These are phyloP conservation scores for Ascochyta pisi DNA, from an alignment of 2,329 filamentous ascomycete genomes.

Conservation along the genomic window DNA sequence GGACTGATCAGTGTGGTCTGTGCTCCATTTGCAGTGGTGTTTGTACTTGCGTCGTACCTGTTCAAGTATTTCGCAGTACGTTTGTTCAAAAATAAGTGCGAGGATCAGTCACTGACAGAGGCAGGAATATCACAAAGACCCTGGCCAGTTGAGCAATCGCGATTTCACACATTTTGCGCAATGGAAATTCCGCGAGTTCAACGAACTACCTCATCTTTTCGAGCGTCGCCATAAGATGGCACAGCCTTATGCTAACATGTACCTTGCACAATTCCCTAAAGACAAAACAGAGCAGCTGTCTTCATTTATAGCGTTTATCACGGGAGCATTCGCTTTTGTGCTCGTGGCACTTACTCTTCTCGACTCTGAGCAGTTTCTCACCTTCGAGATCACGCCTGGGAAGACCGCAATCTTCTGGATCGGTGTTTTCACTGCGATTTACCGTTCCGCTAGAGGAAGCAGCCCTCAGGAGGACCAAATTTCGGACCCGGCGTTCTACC, in stretches of 20 bases:
- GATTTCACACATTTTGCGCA: slow-evolving; percentile 92
- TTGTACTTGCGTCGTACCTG: slow-evolving; percentile 87
- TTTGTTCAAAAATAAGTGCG: slow-evolving; percentile 18
- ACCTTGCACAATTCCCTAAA: slow-evolving; percentile 96
- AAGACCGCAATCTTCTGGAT: slow-evolving; percentile 91
- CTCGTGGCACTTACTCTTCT: slow-evolving; percentile 83
- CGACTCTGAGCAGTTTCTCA: slow-evolving; percentile 88
- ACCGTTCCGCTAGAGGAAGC: slow-evolving; percentile 81
- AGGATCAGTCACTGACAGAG: slow-evolving; percentile 69
- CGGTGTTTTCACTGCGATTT: slow-evolving; percentile 80
- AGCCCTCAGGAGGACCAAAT: slow-evolving; percentile 86
- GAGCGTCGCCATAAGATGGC: slow-evolving; percentile 91
- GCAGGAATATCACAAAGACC: slow-evolving; percentile 94
- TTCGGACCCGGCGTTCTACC: slow-evolving; percentile 88
- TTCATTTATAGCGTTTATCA: slow-evolving; percentile 84
- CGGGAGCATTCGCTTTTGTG: slow-evolving; percentile 85
- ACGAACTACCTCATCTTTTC: slow-evolving; percentile 92
- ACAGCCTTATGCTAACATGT: slow-evolving; percentile 88
- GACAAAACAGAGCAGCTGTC: slow-evolving; percentile 87
- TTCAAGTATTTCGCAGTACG: slow-evolving; percentile 91
- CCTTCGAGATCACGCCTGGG: slow-evolving; percentile 88
- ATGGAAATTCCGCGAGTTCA: slow-evolving; percentile 99
- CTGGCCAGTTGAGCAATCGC: slow-evolving; percentile 82
- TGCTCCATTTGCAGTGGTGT: slow-evolving; percentile 85
- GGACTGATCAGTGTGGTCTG: slow-evolving; percentile 86